Evolutionary conservation across 169 alveolate species (phyloP).

Genomic region (Plasmodium sp.): DNA sequence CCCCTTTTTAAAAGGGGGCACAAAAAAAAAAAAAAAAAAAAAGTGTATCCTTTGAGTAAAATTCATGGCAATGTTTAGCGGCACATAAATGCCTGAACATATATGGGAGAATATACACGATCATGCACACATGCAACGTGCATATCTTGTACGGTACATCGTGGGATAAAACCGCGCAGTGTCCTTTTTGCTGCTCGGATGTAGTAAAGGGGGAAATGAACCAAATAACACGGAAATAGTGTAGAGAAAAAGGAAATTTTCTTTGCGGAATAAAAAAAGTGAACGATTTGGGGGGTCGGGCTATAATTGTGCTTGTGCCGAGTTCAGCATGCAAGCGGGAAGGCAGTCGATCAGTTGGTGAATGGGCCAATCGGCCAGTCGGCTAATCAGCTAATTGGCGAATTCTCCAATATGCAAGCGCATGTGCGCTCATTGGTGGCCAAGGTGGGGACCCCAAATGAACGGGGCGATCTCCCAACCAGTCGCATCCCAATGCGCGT

Average conservation of each 20-base stretch:
- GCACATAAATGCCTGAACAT: neutral
- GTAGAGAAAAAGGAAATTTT: neutral
- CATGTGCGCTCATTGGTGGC: neutral
- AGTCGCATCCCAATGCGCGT: neutral
- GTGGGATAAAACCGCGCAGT: neutral
- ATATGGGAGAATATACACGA: neutral
- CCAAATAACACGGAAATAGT: neutral
- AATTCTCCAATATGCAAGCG: neutral
- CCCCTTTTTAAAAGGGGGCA: neutral
- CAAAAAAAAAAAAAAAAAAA: neutral
- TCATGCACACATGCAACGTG: neutral
- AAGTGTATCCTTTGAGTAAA: neutral
- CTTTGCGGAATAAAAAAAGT: neutral
- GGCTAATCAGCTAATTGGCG: neutral
- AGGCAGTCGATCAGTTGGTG: neutral
- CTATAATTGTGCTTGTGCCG: neutral
- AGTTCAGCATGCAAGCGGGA: neutral
- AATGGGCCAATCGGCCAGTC: neutral
- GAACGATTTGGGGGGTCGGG: neutral
- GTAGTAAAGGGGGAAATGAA: neutral
- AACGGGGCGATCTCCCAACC: neutral
- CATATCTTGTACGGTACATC: neutral
- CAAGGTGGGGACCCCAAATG: neutral
- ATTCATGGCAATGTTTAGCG: neutral
- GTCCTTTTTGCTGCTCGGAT: neutral